Conservation (phyloP, 1,284 basidiomycete genomes). For the Ustanciosporium gigantosporum region DNA sequence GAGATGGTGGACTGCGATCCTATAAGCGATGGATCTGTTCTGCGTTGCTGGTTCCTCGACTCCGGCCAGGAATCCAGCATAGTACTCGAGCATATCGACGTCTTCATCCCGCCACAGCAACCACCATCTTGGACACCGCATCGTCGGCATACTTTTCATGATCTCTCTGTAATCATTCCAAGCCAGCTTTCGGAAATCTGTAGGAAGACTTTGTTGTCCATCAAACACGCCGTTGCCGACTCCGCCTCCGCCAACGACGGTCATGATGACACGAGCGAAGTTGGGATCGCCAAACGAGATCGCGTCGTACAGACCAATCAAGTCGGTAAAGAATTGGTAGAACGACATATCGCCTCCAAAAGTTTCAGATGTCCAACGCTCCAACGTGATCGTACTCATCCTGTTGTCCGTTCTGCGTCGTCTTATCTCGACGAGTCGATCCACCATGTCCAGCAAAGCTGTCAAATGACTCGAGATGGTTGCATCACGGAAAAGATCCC, state of each 20-base stretch:
- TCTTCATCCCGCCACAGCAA: conserved; percentile 75
- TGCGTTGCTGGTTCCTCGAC: conserved; percentile 56
- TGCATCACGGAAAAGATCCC: conserved; percentile 73
- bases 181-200: conserved; percentile 80
- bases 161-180: conserved; percentile 77
- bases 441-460: conserved; percentile 44
- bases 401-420: background rate
- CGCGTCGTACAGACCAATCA: conserved; percentile 83
- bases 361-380: conserved; percentile 15
- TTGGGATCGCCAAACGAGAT: conserved; percentile 81
- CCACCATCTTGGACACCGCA: conserved; percentile 64
- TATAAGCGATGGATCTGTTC: conserved; percentile 67
- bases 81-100: conserved; percentile 68
- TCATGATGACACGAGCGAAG: conserved; percentile 78
- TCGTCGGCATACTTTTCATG: conserved; percentile 45
- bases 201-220: conserved; percentile 69
- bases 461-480: conserved; percentile 69
- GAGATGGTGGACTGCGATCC: conserved; percentile 79
- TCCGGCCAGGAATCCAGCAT: conserved; percentile 61
- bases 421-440: conserved; percentile 24
- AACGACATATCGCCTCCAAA: conserved; percentile 65
- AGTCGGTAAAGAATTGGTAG: conserved; percentile 92
- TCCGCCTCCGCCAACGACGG: conserved; percentile 63
- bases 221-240: conserved; percentile 8
- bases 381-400: conserved; percentile 64